Evolutionary conservation across 169 alveolate species (phyloP).

Genomic region (Eimeria maxima): DNA sequence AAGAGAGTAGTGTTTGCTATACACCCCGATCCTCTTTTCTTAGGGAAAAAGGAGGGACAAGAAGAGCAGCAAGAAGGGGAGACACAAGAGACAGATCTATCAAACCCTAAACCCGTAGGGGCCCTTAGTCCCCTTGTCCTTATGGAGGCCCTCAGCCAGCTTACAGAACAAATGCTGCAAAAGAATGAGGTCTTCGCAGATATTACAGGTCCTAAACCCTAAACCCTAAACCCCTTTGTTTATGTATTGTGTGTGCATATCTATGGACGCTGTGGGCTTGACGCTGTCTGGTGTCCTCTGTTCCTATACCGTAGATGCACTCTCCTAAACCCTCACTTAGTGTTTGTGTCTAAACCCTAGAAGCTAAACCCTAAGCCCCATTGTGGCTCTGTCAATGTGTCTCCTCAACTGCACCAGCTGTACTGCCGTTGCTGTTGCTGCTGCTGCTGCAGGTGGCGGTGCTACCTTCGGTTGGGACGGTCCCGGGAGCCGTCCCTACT

Average conservation of each 20-base stretch:
- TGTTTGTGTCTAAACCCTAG: too few species aligned
- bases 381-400: too few species aligned
- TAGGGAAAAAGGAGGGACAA: not conserved
- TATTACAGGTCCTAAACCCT: slow-evolving; percentile 49
- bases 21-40: not conserved
- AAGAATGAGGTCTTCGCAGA: slow-evolving; percentile 45
- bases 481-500: slow-evolving; percentile 31
- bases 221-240: not conserved
- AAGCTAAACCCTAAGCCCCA: too few species aligned
- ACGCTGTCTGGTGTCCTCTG: too few species aligned
- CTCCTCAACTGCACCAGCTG: not conserved
- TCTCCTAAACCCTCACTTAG: too few species aligned
- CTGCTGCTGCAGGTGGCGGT: slow-evolving; percentile 45
- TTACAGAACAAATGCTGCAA: not conserved
- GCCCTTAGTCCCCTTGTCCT: slow-evolving; percentile 46
- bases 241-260: too few species aligned
- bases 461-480: slow-evolving; percentile 78
- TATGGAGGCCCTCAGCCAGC: slow-evolving; percentile 43
- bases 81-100: not conserved
- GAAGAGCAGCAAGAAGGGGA: not conserved
- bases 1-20: slow-evolving; percentile 61
- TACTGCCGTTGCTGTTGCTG: too few species aligned
- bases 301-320: too few species aligned
- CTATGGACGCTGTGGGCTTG: too few species aligned
- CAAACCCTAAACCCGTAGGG: not conserved